Base-by-base conservation (phyloP, 257 asterid genomes). In the Solanum chiquidenum region DNA sequence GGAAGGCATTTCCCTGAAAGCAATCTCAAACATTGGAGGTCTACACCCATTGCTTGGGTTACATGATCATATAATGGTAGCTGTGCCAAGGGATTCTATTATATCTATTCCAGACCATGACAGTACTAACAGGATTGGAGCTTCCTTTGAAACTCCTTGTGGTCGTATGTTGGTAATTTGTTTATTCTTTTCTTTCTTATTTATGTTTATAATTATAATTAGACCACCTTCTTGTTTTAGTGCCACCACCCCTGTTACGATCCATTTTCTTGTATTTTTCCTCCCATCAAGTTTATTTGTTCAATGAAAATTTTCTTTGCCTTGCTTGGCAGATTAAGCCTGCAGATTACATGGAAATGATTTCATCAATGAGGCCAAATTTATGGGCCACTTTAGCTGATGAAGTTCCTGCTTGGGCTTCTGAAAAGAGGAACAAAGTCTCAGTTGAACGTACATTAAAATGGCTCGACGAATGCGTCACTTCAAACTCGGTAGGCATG, bases 401-500 rank as follows among this genome's bases (percentile, higher is more conserved):
- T 86, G 99, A 97, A 91, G 99, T 95, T 83, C 99, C 99, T 88
- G 95, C 94, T 87, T 97, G 98, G 98, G 98, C 94, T 88, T 92
- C 99, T 44, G 93, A 89, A 83, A 97, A 97, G 93, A 94, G 99
- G 90, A 95, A 93, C 91, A 92, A 79, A 89, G 37, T 91, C 73
- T 95, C 99, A 2, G 95, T 97, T 84, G 98, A 94, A 31, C 98
- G 99, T 12, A 94, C 98, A n/a, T 4, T 97, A 84, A 93, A 92
- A 90, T 97, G 99, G 99, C 96, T 95, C 3, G 98, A 97, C 38
- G 98, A 95, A 74, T 97, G 99, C 93, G 71, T 95, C 88, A 75
- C 73, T 14, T 89, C 91, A 68, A 83, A 88, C 85, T 40, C 27
- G 80, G 90, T 91, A 83, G 88, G 85, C 85, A 49, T 82, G 42